Evolutionary conservation across 192 early-diverging fungal species (phyloP), one percentile per base, ranked within the genome.

Genomic region (Coemansia erecta): DNA sequence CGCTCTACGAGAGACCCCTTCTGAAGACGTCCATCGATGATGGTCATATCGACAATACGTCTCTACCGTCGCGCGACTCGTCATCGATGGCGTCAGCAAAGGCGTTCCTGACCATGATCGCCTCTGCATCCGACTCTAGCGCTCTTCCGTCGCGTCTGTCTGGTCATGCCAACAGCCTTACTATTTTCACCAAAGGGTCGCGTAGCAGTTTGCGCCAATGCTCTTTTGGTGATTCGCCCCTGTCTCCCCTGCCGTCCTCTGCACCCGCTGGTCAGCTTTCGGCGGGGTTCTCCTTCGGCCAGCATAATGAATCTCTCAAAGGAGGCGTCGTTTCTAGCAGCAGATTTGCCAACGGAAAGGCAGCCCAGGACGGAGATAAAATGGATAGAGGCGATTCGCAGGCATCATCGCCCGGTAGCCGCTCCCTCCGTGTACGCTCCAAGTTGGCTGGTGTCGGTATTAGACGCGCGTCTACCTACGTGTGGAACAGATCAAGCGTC

Each of bases 401-500:
- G 13, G 35, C 56, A 7, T 24, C 63, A 2, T 72, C 70, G 8
- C 59, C 58, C 39, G 63, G 65, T 26, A 60, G 41, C 55, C 69
- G 75, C 13, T 73, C 70, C 19, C 56, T 72, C 35, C 70, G 70
- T 8, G 58, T 57, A 13, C 62, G 76, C 24, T 79, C 76, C 33
- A 72, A 49, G 35, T 48, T 79, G 40, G 70, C 70, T 11, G 50
- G 69, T 10, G 70, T 65, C 31, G 76, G 76, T 9, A 72, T 79
- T 10, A 47, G 70, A 9, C 76, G 76, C 41, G 70, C 76, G 7
- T 79, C 76, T 12, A 79, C 76, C 14, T 79, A 79, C 31, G 66
- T 72, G 11, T 79, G 76, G 76, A 64, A 39, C 19, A 60, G 76
- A 8, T 79, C 76, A 10, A 79, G 76, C 35, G 66, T 79, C 26